phyloP scores from a whole-genome alignment of 495 filamentous ascomycete species.

The Beverwykella pulmonaria region DNA sequence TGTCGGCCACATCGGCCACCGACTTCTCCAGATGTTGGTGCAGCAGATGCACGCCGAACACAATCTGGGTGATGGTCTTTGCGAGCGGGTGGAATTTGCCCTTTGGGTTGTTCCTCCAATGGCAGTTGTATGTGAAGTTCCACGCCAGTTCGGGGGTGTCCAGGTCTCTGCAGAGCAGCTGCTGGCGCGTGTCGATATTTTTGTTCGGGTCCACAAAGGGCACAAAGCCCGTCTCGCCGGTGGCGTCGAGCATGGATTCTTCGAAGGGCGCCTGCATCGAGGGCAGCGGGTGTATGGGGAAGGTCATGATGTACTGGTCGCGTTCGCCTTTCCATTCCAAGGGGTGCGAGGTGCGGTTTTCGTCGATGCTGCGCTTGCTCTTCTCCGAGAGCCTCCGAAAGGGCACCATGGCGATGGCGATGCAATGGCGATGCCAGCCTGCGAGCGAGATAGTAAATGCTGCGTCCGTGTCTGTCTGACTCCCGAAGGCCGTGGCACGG shows the following conservation, averaged over 20 bases:
- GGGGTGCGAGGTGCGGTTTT: constrained; percentile 3
- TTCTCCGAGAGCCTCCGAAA: constrained; percentile 25
- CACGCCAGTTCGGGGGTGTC: constrained; percentile 49
- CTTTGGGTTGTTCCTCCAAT: constrained; percentile 71
- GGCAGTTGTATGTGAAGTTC: constrained; percentile 65
- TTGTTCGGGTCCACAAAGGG: constrained; percentile 31
- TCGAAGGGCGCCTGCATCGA: constrained; percentile 90
- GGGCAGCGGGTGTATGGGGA: constrained; percentile 74
- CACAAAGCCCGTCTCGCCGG: constrained; percentile 48
- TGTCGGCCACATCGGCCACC: constrained; percentile 80
- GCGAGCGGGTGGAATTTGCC: constrained; percentile 80
- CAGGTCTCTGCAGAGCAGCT: constrained; percentile 64
- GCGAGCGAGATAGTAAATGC: constrained; percentile 6
- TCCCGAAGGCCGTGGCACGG: constrained; percentile 16
- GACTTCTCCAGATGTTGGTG: constrained; percentile 85
- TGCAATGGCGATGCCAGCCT: constrained; percentile 1
- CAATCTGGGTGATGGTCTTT: constrained; percentile 90
- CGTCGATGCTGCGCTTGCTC: constrained; percentile 11
- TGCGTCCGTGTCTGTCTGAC: background rate
- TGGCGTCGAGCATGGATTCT: constrained; percentile 82
- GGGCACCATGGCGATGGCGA: constrained; percentile 19
- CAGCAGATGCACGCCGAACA: constrained; percentile 88
- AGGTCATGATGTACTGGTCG: constrained; percentile 34
- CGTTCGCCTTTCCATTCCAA: constrained; percentile 33
- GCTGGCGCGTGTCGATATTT: constrained; percentile 57